Conservation (phyloP, 1,284 basidiomycete genomes). For the Termitomyces sp. region DNA sequence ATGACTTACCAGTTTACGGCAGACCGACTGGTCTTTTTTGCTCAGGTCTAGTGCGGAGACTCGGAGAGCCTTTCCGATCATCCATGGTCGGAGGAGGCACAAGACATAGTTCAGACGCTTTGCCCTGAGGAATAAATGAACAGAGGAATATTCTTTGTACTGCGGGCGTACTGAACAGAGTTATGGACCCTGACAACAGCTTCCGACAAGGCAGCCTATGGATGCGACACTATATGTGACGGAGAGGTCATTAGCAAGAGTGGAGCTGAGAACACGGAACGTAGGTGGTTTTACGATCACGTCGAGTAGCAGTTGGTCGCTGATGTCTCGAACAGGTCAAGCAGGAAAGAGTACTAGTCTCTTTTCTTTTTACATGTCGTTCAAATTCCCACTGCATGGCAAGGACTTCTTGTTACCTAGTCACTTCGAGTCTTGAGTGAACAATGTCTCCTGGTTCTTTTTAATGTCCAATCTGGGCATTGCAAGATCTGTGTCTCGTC, state of each 20-base stretch:
- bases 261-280: background rate
- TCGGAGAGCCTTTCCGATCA: no score
- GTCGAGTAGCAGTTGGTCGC: background rate
- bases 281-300: background rate
- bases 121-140: no score
- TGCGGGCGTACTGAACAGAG: background rate
- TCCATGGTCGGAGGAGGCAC: no score
- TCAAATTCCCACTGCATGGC: background rate
- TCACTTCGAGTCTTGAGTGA: background rate
- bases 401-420: background rate
- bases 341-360: background rate
- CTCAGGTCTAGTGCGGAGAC: no score
- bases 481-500: no score
- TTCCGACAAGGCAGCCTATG: background rate
- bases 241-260: no score
- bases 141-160: no score
- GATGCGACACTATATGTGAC: no score
- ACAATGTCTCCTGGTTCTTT: background rate
- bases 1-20: no score
- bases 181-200: background rate
- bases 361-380: background rate
- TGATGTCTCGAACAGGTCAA: background rate
- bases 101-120: no score
- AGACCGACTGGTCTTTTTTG: no score
- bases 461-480: background rate